Conservation (phyloP, 805 yeast species). For the Candida morakotiae region DNA sequence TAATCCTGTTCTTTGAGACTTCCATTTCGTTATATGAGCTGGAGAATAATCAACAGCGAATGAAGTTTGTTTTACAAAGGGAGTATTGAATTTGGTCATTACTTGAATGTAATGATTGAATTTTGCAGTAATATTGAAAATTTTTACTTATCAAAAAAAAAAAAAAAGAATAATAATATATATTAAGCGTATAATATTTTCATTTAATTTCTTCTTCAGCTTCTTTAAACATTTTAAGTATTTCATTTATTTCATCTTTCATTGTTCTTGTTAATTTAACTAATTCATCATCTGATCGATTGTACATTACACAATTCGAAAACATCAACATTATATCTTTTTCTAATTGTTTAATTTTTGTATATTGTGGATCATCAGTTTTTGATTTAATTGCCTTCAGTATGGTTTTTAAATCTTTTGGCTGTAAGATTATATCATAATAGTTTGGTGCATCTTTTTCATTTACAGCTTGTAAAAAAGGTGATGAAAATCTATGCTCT, state of each 20-base stretch:
- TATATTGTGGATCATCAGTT: constrained; percentile 35
- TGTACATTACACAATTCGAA: constrained; percentile 82
- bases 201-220: constrained; percentile 31
- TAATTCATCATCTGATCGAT: constrained; percentile 60
- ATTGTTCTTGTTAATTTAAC: constrained; percentile 62
- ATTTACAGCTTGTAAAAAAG: constrained; percentile 68
- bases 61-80: constrained; percentile 28
- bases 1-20: constrained; percentile 74
- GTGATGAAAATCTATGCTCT: constrained; percentile 69
- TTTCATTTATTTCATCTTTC: constrained; percentile 60
- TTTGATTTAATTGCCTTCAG: constrained; percentile 49
- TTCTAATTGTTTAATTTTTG: constrained; percentile 58
- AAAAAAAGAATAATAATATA: neutral
- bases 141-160: neutral
- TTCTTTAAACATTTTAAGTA: constrained; percentile 57
- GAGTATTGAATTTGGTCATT: constrained; percentile 6
- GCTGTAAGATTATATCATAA: constrained; percentile 53
- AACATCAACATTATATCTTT: constrained; percentile 72
- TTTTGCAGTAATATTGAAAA: neutral
- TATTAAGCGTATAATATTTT: neutral
- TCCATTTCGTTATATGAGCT: constrained; percentile 67
- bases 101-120: neutral
- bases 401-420: constrained; percentile 67
- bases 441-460: constrained; percentile 68
- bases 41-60: constrained; percentile 78